Evolutionary conservation across 257 asterid species (phyloP).

Genomic region (Pogostemon cablin): DNA sequence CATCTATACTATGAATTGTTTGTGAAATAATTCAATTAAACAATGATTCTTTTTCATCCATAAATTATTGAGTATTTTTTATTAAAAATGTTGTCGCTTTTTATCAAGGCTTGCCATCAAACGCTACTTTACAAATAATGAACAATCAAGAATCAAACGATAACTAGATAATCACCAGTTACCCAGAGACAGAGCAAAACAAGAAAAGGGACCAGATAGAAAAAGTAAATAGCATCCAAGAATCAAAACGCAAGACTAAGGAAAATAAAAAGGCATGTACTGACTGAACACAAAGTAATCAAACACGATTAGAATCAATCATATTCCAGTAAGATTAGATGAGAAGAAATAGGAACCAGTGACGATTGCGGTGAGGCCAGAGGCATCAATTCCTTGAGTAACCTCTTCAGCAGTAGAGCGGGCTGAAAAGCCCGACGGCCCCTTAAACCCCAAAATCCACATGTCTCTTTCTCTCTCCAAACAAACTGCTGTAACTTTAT

Average conservation of each 20-base stretch:
- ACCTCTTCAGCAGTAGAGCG: conserved; percentile 59
- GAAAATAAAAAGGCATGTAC: not conserved
- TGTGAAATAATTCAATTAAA: too few relatives aligned
- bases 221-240: not conserved
- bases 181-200: not conserved
- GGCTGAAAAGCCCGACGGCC: conserved; percentile 61
- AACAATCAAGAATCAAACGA: not conserved
- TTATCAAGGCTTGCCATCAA: not conserved
- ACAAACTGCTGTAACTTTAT: too few relatives aligned
- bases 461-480: conserved; percentile 22
- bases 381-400: conserved; percentile 50
- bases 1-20: too few relatives aligned
- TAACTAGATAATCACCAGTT: not conserved
- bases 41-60: too few relatives aligned
- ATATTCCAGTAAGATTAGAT: not conserved
- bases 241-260: conserved; percentile 17
- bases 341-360: conserved; percentile 43
- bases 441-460: conserved; percentile 60
- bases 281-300: not conserved
- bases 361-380: conserved; percentile 63
- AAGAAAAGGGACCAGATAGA: not conserved
- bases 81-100: too few relatives aligned
- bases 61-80: too few relatives aligned
- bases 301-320: conserved; percentile 3
- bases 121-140: not conserved